Evolutionary conservation across 1,284 basidiomycete species (phyloP), one percentile per base, ranked within the genome.

Genomic region (Polyporus tsugae): DNA sequence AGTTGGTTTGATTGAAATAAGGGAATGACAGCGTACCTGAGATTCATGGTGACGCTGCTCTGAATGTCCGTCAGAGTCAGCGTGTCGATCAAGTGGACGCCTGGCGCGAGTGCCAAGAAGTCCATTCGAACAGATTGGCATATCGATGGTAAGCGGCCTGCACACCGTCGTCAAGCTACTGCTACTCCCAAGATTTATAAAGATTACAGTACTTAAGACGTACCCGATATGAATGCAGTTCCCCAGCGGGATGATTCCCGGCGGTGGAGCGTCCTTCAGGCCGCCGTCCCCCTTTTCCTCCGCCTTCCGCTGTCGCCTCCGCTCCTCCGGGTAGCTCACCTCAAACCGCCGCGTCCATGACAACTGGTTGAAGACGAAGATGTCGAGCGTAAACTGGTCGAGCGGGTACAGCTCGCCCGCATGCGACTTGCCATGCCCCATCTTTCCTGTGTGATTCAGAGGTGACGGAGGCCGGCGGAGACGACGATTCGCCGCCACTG

Each of bases 331-430:
- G 76, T 89, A 90, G 29, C 86, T 88, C 35, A 96, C 84, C 78
- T 95, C 92, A 74, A 96, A 94, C 68, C 94, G 80, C 68, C 93
- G 83, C 62, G 90, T 90, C 84, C 91, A 89, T 60, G 88, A 84
- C n/a, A 90, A 91, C 78, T 91, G 90, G 76, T 96, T 97, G 77
- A 93, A 95, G 62, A 96, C 93, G 75, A 96, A 96, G 6, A 96
- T 91, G 74, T 97, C 95, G 71, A 96, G 79, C 52, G 89, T 91
- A 78, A 97, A 97, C 62, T 87, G 85, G 72, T 95, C 89, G 42
- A 93, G 82, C 4, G 92, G 89, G 70, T 87, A 88, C 73, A 96
- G 89, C 57, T 75, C 71, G 58, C 70, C 74, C 52, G 65, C 41
- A 63, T 64, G 67, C 68, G 41, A 69, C 68, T 63, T 75, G 70